Evolutionary conservation across 805 yeast species (phyloP), one percentile per base, ranked within the genome.

Genomic region (Geotrichum ghanense): DNA sequence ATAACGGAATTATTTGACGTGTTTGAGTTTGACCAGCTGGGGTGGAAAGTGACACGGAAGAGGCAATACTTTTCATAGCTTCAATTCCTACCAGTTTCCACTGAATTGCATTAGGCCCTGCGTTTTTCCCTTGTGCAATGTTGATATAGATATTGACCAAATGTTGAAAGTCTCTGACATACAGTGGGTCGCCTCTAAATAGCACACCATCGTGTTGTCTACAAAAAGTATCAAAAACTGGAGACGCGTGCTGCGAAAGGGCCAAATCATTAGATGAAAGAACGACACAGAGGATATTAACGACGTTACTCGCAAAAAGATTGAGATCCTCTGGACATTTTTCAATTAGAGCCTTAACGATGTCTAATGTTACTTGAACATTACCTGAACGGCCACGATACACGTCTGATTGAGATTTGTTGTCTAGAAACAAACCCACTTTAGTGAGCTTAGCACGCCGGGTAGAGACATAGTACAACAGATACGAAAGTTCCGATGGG

Each of bases 391-490:
- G 65, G 48, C 73, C 76, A 42, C 78, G 76, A 45, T 72, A 66
- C 21, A 77, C 70, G 61, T 88, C 96, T 3, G 70, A 54, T 12
- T 59, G 57, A 23, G 90, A 77, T 60, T 78, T 81, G 54, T 72
- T 75, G 45, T 74, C 73, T 45, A 90, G 63, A 60, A 80, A 85
- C 3, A 68, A 67, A 21, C 87, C 83, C 19, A 90, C 95, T 58
- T 90, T 90, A 55, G 85, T 92, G 51, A 92, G 70, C 62, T 92
- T 90, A 25, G 87, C 81, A 47, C 96, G 72, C 56, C 97, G 72
- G 3, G 96, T 82, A 37, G 94, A 80, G 19, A 95, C 95, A 62
- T 90, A 90, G 69, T 83, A 90, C 25, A 90, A 67, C 54, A 90
- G 71, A 60, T 88, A 87, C 49, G 94, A 82, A 42, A 94, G 72